Percentiles rank a stretch among this genome's conserved stretches.
Conservation (phyloP, 345 rosid species). For the Rhizophora apiculata region DNA sequence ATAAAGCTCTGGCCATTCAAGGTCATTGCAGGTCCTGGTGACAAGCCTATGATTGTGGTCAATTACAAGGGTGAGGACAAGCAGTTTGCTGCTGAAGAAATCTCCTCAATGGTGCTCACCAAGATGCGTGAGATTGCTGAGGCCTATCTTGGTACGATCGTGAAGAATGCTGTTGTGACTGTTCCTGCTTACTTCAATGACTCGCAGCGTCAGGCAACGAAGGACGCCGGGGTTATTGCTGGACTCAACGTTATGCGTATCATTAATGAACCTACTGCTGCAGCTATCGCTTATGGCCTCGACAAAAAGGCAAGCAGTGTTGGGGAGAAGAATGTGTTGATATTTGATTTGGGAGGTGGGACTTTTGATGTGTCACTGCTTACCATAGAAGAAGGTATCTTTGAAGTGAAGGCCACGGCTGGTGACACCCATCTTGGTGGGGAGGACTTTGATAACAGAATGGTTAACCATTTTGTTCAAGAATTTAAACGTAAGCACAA, state of each 20-base stretch:
- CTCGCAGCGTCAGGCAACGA: slow-evolving; percentile 32
- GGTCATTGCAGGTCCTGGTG: slow-evolving; percentile 25
- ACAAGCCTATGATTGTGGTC: slow-evolving; percentile 31
- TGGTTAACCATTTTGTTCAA: slow-evolving; percentile 50
- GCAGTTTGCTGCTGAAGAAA: slow-evolving; percentile 31
- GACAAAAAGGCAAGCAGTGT: slow-evolving; percentile 35
- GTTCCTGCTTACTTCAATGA: slow-evolving; percentile 36
- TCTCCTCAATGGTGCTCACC: slow-evolving; percentile 32
- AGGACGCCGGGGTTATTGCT: slow-evolving; percentile 30
- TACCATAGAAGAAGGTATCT: slow-evolving; percentile 31
- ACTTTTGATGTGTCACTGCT: slow-evolving; percentile 30
- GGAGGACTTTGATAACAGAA: slow-evolving; percentile 30
- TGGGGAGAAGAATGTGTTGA: slow-evolving; percentile 33
- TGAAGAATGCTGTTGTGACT: slow-evolving; percentile 29
- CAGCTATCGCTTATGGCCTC: slow-evolving; percentile 34
- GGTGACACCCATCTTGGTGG: slow-evolving; percentile 35
- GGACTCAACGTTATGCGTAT: slow-evolving; percentile 33
- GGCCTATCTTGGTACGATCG: slow-evolving; percentile 23
- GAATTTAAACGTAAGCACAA: slow-evolving; percentile 45
- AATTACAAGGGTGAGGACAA: slow-evolving; percentile 30
- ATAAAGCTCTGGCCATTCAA: slow-evolving; percentile 32
- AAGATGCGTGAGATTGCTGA: slow-evolving; percentile 37
- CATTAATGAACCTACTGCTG: slow-evolving; percentile 32
- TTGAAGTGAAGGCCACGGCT: slow-evolving; percentile 30
- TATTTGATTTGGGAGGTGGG: slow-evolving; percentile 33